phyloP scores from a whole-genome alignment of 2,329 filamentous ascomycete species.

The Microdochium paspali region DNA sequence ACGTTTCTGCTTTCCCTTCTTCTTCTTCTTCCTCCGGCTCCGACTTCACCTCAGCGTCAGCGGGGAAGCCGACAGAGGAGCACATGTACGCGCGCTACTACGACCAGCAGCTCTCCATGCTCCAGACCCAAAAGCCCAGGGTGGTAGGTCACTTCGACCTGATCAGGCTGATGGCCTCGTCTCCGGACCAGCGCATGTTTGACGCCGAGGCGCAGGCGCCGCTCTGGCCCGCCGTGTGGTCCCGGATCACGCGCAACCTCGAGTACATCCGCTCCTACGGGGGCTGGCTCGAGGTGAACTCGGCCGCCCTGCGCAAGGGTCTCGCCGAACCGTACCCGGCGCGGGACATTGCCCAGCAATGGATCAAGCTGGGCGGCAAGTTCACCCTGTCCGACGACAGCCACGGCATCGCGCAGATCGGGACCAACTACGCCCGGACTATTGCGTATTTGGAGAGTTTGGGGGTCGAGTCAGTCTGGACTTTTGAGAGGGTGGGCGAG shows the following conservation, averaged over 20 bases:
- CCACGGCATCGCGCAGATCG: slow-evolving; percentile 79
- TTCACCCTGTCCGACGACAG: slow-evolving; percentile 95
- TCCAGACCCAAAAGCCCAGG: slow-evolving; percentile 58
- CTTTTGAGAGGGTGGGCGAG: slow-evolving; percentile 27
- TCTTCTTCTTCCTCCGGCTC: too few relatives aligned
- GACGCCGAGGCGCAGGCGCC: slow-evolving; percentile 41
- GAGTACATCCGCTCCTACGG: slow-evolving; percentile 60
- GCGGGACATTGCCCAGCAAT: slow-evolving; percentile 68
- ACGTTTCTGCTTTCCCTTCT: slow-evolving; percentile 7
- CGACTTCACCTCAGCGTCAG: slow-evolving; percentile 23
- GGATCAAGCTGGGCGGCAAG: slow-evolving; percentile 61
- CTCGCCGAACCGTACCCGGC: slow-evolving; percentile 85
- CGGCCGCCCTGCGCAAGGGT: slow-evolving; percentile 78
- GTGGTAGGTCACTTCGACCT: slow-evolving; percentile 94
- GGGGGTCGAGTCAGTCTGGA: slow-evolving; percentile 56
- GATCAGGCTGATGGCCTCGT: slow-evolving; percentile 67
- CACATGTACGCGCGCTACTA: slow-evolving; percentile 77
- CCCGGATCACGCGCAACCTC: slow-evolving; percentile 64
- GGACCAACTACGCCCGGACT: slow-evolving; percentile 68
- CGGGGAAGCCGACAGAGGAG: slow-evolving; percentile 59
- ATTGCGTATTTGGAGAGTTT: slow-evolving; percentile 61
- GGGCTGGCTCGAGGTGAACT: slow-evolving; percentile 84
- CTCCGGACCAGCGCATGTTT: slow-evolving; percentile 56
- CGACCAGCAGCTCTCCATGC: slow-evolving; percentile 77
- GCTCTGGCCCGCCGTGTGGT: slow-evolving; percentile 58